These are phyloP conservation scores for Aspergillus fijiensis DNA, from an alignment of 2,329 filamentous ascomycete species.

Conservation along the genomic window DNA sequence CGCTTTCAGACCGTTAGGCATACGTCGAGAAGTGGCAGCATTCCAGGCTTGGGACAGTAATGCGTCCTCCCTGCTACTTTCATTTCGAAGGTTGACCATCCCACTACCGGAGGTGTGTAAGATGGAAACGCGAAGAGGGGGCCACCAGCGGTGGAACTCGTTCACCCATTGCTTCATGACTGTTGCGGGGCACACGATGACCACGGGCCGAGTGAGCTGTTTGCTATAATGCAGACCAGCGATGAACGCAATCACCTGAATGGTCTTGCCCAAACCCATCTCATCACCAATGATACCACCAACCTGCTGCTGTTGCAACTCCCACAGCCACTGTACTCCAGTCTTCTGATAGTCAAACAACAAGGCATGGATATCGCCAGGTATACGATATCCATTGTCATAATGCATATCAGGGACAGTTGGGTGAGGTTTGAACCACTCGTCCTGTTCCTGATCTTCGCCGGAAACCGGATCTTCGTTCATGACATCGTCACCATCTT, in stretches of 20 bases:
- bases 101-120: constrained; percentile 93
- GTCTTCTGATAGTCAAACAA: constrained; percentile 97
- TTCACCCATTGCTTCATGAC: constrained; percentile 98
- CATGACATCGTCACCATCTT: background rate
- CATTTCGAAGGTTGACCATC: constrained; percentile 75
- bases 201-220: constrained; percentile 77
- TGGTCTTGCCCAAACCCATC: constrained; percentile 98
- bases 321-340: constrained; percentile 92
- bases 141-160: constrained; percentile 99
- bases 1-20: constrained; percentile 60
- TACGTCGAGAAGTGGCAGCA: constrained; percentile 37
- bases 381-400: constrained; percentile 73
- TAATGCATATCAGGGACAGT: constrained; percentile 73
- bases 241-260: constrained; percentile 76
- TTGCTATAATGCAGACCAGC: constrained; percentile 91
- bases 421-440: constrained; percentile 87
- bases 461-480: constrained; percentile 30
- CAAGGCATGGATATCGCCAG: constrained; percentile 88
- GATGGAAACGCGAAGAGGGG: constrained; percentile 93
- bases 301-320: constrained; percentile 83
- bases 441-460: constrained; percentile 46
- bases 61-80: constrained; percentile 62
- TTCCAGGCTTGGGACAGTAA: constrained; percentile 59
- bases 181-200: constrained; percentile 90
- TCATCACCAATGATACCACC: constrained; percentile 96